These are phyloP conservation scores for Ceratocystis huliohia DNA, from an alignment of 2,329 filamentous ascomycete genomes.

Conservation along the genomic window DNA sequence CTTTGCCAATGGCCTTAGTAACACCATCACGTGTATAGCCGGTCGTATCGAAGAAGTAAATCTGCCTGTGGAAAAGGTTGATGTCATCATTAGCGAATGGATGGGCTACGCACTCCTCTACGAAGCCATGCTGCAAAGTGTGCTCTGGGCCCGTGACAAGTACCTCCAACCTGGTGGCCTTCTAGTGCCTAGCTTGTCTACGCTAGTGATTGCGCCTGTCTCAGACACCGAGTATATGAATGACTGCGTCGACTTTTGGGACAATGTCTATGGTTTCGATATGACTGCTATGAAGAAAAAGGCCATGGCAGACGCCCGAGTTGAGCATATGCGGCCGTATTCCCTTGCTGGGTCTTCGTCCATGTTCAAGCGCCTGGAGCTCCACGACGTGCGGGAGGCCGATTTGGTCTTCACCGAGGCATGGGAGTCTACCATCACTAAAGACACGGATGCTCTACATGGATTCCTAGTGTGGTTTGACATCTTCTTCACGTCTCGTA, in stretches of 20 bases:
- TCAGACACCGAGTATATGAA: slow-evolving; percentile 64
- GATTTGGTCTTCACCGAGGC: slow-evolving; percentile 64
- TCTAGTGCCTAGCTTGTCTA: slow-evolving; percentile 76
- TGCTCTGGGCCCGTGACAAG: slow-evolving; percentile 74
- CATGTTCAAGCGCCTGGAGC: slow-evolving; percentile 61
- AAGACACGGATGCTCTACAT: slow-evolving; percentile 44
- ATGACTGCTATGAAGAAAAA: slow-evolving; percentile 81
- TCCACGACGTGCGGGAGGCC: slow-evolving; percentile 57
- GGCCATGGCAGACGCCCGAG: slow-evolving; percentile 69
- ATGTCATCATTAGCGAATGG: slow-evolving; percentile 95
- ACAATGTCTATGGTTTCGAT: slow-evolving; percentile 86
- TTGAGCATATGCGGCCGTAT: slow-evolving; percentile 54
- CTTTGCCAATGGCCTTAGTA: slow-evolving; percentile 62
- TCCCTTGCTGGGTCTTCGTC: slow-evolving; percentile 47
- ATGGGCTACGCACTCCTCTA: slow-evolving; percentile 94
- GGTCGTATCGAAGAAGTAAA: slow-evolving; percentile 81
- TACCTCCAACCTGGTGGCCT: slow-evolving; percentile 71
- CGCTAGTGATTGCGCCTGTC: slow-evolving; percentile 69
- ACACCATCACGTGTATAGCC: slow-evolving; percentile 63
- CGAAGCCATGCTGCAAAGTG: slow-evolving; percentile 90
- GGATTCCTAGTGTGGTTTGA: slow-evolving; percentile 91
- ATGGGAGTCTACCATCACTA: slow-evolving; percentile 40
- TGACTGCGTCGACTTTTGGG: slow-evolving; percentile 75
- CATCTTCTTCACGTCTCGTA: slow-evolving; percentile 64
- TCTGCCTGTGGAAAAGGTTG: slow-evolving; percentile 66